Evolutionary conservation across 805 yeast genomes (phyloP).

Genomic region (Hyphopichia homilentoma): DNA sequence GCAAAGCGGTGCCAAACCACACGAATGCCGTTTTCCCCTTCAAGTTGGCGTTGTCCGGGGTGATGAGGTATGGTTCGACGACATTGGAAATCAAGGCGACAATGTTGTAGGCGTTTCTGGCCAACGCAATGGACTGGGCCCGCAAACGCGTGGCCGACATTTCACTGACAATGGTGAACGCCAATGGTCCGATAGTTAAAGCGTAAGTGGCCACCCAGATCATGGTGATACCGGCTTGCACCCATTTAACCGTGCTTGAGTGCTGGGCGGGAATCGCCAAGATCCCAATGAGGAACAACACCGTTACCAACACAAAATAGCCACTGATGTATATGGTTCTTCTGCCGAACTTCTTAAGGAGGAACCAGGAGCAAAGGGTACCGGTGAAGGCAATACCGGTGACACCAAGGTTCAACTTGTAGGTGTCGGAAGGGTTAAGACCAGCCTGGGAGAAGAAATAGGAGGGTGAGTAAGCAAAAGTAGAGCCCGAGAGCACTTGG

Average conservation of each 20-base stretch:
- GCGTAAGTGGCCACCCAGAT: constrained; percentile 27
- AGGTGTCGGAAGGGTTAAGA: constrained; percentile 23
- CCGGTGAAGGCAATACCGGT: constrained; percentile 27
- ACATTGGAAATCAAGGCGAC: constrained; percentile 31
- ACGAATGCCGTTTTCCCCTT: constrained; percentile 49
- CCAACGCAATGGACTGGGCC: constrained; percentile 35
- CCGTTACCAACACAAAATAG: constrained; percentile 24
- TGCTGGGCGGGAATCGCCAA: constrained; percentile 18
- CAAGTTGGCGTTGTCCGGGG: constrained; percentile 43
- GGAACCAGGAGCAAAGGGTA: constrained; percentile 25
- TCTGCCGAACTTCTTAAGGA: constrained; percentile 36
- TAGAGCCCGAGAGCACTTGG: constrained; percentile 31
- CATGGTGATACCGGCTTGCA: constrained; percentile 19
- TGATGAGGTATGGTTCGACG: constrained; percentile 47
- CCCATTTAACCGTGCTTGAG: constrained; percentile 16
- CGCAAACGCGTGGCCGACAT: constrained; percentile 37
- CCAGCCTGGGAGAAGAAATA: constrained; percentile 38
- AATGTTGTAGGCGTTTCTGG: constrained; percentile 23
- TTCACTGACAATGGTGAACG: constrained; percentile 38
- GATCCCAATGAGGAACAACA: constrained; percentile 41
- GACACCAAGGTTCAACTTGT: constrained; percentile 30
- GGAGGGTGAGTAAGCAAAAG: constrained; percentile 34
- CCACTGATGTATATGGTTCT: constrained; percentile 36
- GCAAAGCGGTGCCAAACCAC: constrained; percentile 35
- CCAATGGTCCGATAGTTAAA: constrained; percentile 40